Base-by-base conservation (phyloP, 2,329 filamentous ascomycete species). In the Botrytis cinerea region DNA sequence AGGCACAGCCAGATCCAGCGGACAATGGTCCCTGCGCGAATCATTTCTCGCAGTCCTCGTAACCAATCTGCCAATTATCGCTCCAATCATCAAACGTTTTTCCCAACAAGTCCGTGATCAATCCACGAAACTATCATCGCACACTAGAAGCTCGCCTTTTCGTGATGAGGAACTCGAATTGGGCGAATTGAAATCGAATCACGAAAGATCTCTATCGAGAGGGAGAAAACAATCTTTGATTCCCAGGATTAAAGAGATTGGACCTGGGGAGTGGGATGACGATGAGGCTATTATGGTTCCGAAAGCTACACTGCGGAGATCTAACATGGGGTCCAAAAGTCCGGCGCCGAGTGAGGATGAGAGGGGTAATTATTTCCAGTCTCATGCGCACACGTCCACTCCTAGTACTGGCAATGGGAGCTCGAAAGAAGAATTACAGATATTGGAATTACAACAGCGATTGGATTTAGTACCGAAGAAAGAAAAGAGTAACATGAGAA, bases 211-310 rank as follows among this genome's bases (percentile, higher is more conserved):
- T 10, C 45, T 12, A 43, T 45, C 40, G 3, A 62, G 48, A 28
- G 43, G 38, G 16, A 51, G 28, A 59, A 67, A 67, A 48, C 38
- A 22, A 45, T 70, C 35, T 32, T 32, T 32, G 18, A 45, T 45
- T 18, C 38, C 10, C 0, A 43, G n/a, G 12, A 32, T 22, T 4
- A 25, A 60, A 35, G 67, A 70, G 25, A 38, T 43, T 2, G 70
- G n/a, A 35, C 12, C 22, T 2, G 38, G 25, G 60, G 54, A 61
- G 2, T 72, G 70, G 70, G 70, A 68, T 38, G 57, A 61, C 12
- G 71, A 68, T 32, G 71, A 68, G 45, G 8, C 40, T 32, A 28
- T 72, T 14, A 68, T 72, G 71, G 71, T 72, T n/a, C 62, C 71
- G 1, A 72, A 72, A 57, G 51, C 63, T n/a, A 46, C 62, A 4